A percentile compares a stretch with the other conserved stretches of the same genome.
These are phyloP conservation scores for Aspergillus fumigatiaffinis DNA, from an alignment of 2,329 filamentous ascomycete genomes.

Conservation along the genomic window DNA sequence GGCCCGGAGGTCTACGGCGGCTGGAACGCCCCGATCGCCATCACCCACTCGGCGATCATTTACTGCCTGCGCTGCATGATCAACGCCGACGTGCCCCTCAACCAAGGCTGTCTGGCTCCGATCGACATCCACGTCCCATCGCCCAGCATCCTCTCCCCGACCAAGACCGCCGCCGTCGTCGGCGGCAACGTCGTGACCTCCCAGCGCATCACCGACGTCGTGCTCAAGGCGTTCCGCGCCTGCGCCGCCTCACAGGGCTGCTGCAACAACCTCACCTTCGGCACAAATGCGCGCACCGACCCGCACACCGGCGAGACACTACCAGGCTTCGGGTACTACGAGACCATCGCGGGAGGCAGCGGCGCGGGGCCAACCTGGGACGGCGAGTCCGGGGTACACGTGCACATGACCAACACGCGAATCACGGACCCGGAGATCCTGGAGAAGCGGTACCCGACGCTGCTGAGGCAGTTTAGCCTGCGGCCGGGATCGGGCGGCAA, in stretches of 20 bases:
- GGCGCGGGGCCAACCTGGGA: conserved; percentile 74
- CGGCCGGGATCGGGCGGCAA: conserved; percentile 61
- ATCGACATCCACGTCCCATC: conserved; percentile 69
- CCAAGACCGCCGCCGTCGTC: conserved; percentile 73
- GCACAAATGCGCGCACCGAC: conserved; percentile 64
- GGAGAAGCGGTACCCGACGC: conserved; percentile 72
- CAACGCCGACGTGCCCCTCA: conserved; percentile 75
- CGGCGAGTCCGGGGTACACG: conserved; percentile 73
- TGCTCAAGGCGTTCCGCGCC: conserved; percentile 74
- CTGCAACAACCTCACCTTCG: conserved; percentile 82
- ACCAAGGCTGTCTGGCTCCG: conserved; percentile 77
- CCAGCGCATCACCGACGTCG: conserved; percentile 78
- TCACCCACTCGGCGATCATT: conserved; percentile 80
- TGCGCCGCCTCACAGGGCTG: conserved; percentile 76
- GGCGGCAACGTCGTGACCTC: conserved; percentile 77
- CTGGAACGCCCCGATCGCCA: conserved; percentile 75
- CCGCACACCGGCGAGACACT: conserved; percentile 52
- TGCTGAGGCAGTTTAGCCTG: conserved; percentile 69
- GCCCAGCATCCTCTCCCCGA: conserved; percentile 68
- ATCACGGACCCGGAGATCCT: conserved; percentile 83
- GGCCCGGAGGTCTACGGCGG: conserved; percentile 77
- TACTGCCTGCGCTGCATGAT: conserved; percentile 81
- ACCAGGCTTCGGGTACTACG: conserved; percentile 83
- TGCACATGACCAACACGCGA: conserved; percentile 83
- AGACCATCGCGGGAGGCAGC: conserved; percentile 77